Conservation (phyloP, 108 stramenopile species). For the Mayamaea pseudoterrestris region DNA sequence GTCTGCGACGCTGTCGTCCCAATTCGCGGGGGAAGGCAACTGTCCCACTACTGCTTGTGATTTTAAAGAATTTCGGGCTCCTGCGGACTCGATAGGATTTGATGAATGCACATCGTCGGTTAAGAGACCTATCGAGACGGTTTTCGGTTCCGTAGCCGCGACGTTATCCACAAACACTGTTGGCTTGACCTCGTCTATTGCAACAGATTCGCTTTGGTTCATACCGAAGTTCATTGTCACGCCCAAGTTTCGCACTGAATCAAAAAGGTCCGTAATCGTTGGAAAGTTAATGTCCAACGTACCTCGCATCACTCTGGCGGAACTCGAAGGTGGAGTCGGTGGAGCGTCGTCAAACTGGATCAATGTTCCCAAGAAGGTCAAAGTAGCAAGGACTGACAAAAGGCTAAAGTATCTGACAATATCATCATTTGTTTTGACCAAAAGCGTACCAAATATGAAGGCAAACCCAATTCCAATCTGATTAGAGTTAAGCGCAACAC, state of each 20-base stretch:
- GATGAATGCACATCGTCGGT: no score
- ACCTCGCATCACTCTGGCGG: conserved; percentile 42
- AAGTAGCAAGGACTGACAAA: conserved; percentile 49
- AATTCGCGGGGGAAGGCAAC: no score
- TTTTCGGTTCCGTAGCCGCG: no score
- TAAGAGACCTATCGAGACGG: no score
- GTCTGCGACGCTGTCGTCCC: no score
- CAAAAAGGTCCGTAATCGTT: conserved; percentile 15
- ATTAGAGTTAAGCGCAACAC: conserved; percentile 80
- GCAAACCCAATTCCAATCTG: conserved; percentile 84
- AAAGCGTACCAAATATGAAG: conserved; percentile 72
- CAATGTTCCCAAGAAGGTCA: conserved; percentile 61
- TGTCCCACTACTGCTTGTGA: no score
- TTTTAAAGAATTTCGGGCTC: no score
- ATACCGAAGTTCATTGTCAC: conserved; percentile 10
- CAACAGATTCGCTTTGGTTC: conserved; percentile 6
- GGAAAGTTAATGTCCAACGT: conserved; percentile 56
- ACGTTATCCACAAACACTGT: no score
- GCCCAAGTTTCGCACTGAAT: conserved; percentile 10
- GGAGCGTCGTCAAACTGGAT: conserved; percentile 86
- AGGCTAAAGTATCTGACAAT: conserved; percentile 72
- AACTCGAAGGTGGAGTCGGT: conserved; percentile 70
- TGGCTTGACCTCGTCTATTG: no score
- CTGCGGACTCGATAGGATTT: no score
- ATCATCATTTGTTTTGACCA: conserved; percentile 54